phyloP scores from a whole-genome alignment of 1,284 basidiomycete genomes.

The Psilocybe mexicana region DNA sequence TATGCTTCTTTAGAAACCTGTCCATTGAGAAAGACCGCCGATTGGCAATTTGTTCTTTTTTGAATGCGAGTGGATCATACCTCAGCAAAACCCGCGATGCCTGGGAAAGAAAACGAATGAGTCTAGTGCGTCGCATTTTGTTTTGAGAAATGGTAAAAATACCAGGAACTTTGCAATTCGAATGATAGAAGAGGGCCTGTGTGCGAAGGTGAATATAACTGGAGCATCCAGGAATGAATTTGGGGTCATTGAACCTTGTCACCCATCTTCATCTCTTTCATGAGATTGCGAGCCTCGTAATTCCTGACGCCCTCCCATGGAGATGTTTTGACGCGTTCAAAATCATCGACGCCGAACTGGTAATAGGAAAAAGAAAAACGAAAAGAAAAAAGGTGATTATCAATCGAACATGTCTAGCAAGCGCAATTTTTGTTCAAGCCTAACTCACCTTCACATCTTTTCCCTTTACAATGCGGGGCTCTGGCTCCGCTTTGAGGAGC shows the following conservation, averaged over 20 bases:
- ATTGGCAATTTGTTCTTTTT: background rate
- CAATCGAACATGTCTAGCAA: background rate
- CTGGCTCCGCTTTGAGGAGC: constrained; percentile 93
- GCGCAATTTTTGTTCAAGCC: constrained; percentile 5
- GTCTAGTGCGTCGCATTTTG: constrained; percentile 1
- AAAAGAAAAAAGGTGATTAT: too few species aligned
- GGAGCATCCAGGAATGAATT: background rate
- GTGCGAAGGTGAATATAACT: background rate
- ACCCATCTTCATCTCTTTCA: constrained; percentile 88
- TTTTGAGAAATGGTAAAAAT: constrained; percentile 17
- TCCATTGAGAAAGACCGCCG: background rate
- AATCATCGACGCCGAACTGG: constrained; percentile 91
- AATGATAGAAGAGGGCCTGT: constrained; percentile 85
- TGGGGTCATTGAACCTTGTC: constrained; percentile 60
- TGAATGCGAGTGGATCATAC: constrained; percentile 36
- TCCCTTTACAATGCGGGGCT: constrained; percentile 84
- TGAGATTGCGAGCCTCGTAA: constrained; percentile 89
- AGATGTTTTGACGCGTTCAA: constrained; percentile 73
- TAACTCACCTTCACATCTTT: constrained; percentile 81
- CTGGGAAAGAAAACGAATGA: constrained; percentile 38
- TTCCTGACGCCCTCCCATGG: constrained; percentile 94
- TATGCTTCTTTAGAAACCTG: constrained; percentile 85
- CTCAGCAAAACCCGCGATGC: constrained; percentile 84
- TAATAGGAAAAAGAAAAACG: background rate
- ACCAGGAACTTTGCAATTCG: constrained; percentile 90